Conservation (phyloP, 768 basidiomycete species). For the Hysterangium stoloniferum region DNA sequence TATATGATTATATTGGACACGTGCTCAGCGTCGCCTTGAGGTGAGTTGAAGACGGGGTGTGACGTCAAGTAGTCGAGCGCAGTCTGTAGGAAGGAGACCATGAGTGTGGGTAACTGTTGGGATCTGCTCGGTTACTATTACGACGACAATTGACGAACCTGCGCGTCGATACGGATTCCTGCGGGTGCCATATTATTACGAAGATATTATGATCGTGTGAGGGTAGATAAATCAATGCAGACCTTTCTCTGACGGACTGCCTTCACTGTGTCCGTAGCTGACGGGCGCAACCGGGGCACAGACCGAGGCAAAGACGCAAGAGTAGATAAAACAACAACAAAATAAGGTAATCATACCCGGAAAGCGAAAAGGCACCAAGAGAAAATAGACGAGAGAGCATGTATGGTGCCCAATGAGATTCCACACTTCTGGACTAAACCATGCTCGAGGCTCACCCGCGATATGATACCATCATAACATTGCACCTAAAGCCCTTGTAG, state of each 20-base stretch:
- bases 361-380: background rate
- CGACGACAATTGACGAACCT: slow-evolving; percentile 37
- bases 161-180: slow-evolving; percentile 82
- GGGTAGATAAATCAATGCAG: slow-evolving; percentile 11
- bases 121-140: too few relatives aligned
- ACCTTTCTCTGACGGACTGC: slow-evolving; percentile 82
- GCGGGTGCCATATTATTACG: background rate
- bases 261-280: slow-evolving; percentile 87
- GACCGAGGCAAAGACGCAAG: too few relatives aligned
- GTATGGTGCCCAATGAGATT: background rate
- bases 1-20: slow-evolving; percentile 46
- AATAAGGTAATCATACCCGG: background rate
- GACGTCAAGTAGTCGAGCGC: slow-evolving; percentile 63
- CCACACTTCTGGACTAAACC: background rate
- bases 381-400: background rate
- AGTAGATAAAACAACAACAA: too few relatives aligned
- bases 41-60: background rate
- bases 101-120: background rate
- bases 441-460: slow-evolving; percentile 59
- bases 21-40: background rate
- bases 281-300: too few relatives aligned
- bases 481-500: slow-evolving; percentile 76
- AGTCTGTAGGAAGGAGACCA: slow-evolving; percentile 20
- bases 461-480: slow-evolving; percentile 92
- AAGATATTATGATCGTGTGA: background rate